A percentile compares a stretch with the other conserved stretches of the same genome.
These are phyloP conservation scores for Thalassiosira sp. DNA, from an alignment of 352 stramenopile species.

Conservation along the genomic window DNA sequence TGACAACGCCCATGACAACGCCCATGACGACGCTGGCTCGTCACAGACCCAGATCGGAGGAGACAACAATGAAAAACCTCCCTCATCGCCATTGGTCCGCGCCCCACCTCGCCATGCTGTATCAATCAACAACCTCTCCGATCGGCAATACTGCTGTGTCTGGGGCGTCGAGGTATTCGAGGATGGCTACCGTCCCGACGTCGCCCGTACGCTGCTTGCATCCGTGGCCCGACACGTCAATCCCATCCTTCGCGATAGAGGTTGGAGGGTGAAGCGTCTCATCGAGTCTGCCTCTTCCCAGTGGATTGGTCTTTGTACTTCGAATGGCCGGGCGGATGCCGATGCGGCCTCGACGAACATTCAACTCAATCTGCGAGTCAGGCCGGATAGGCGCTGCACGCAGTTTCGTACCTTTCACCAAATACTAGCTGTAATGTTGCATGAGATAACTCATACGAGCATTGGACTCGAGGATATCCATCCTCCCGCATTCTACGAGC, in stretches of 20 bases:
- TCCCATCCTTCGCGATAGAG: conserved; percentile 29
- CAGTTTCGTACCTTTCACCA: conserved; percentile 26
- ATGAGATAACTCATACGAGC: conserved; percentile 49
- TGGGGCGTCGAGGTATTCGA: conserved; percentile 33
- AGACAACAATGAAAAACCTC: conserved; percentile 1
- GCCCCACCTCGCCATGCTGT: conserved; percentile 1
- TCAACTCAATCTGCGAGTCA: conserved; percentile 31
- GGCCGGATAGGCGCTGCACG: conserved; percentile 23
- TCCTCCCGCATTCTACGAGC: conserved; percentile 40
- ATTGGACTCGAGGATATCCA: conserved; percentile 50
- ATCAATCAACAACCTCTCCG: conserved; percentile 42
- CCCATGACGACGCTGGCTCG: not conserved
- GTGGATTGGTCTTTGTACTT: conserved; percentile 27
- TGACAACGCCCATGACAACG: too few relatives aligned
- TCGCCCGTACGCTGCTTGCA: conserved; percentile 22
- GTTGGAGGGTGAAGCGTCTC: conserved; percentile 48
- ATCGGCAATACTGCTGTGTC: conserved; percentile 40
- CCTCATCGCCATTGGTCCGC: conserved; percentile 1
- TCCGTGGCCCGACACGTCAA: conserved; percentile 32
- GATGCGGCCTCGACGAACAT: conserved; percentile 35
- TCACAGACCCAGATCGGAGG: not conserved
- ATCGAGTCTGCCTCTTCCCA: conserved; percentile 32
- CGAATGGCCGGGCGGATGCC: conserved; percentile 22
- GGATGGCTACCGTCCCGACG: conserved; percentile 11
- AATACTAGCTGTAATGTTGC: conserved; percentile 44